phyloP scores from a whole-genome alignment of 1,284 basidiomycete species.

The Meira nashicola region DNA sequence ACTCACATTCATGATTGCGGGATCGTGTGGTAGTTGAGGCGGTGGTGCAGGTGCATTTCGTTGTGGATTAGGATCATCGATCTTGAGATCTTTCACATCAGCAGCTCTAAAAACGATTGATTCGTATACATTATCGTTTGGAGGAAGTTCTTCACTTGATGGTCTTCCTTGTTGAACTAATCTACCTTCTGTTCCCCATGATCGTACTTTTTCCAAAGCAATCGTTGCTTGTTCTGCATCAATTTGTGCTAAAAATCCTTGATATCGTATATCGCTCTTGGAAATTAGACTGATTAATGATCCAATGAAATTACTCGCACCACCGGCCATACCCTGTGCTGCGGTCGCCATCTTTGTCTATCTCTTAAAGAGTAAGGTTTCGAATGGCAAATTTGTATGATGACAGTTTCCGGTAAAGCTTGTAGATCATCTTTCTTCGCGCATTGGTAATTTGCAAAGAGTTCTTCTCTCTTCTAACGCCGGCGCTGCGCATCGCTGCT shows the following conservation, averaged over 20 bases:
- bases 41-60: constrained; percentile 14
- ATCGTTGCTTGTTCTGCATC: constrained; percentile 77
- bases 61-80: constrained; percentile 51
- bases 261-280: constrained; percentile 82
- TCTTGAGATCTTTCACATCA: constrained; percentile 54
- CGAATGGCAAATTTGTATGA: too few relatives aligned
- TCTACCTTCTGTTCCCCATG: constrained; percentile 80
- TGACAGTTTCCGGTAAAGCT: too few relatives aligned
- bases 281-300: constrained; percentile 73
- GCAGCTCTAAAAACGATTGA: constrained; percentile 58
- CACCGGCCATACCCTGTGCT: constrained; percentile 14
- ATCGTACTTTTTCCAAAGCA: constrained; percentile 80
- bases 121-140: constrained; percentile 55
- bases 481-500: too few relatives aligned
- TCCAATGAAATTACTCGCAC: constrained; percentile 49
- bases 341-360: neutral
- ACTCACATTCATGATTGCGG: constrained; percentile 47
- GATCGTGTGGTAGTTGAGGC: constrained; percentile 31
- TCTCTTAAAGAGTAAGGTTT: too few relatives aligned
- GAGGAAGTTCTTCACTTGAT: constrained; percentile 52
- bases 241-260: constrained; percentile 77
- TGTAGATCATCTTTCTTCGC: too few relatives aligned
- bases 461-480: too few relatives aligned
- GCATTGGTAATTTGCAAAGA: too few relatives aligned
- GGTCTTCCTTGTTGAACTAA: constrained; percentile 58